phyloP scores from a whole-genome alignment of 1,284 basidiomycete genomes.

The Earliella scabrosa region DNA sequence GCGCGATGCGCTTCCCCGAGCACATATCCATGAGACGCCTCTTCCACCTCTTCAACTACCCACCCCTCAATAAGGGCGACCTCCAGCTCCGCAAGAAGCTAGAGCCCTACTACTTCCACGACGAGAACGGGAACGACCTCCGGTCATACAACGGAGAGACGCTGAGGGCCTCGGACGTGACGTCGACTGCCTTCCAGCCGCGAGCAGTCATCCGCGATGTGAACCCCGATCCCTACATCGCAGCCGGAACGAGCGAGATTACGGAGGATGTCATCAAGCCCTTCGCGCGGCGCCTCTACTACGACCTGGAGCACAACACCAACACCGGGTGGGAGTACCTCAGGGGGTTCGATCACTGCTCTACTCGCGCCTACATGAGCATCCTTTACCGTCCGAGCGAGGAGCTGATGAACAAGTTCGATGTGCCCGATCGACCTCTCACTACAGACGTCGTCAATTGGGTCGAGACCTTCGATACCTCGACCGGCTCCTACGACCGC shows the following conservation, averaged over 20 bases:
- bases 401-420: not conserved
- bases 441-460: constrained; percentile 18
- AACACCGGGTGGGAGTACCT: constrained; percentile 15
- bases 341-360: constrained; percentile 22
- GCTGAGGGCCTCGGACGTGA: constrained; percentile 7
- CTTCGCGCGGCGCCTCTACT: not conserved
- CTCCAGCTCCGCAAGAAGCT: not conserved
- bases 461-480: constrained; percentile 28
- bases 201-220: not conserved
- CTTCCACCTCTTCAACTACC: constrained; percentile 29
- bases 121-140: not conserved
- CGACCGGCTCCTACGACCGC: constrained; percentile 24
- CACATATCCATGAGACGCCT: constrained; percentile 34
- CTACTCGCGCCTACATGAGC: constrained; percentile 25
- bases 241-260: not conserved
- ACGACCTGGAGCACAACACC: not conserved
- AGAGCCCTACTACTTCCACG: not conserved
- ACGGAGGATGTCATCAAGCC: not conserved
- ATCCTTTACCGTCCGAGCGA: not conserved
- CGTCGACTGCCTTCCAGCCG: not conserved
- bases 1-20: constrained; percentile 41
- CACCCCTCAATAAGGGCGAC: not conserved
- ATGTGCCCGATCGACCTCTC: not conserved
- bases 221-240: not conserved
- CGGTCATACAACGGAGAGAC: not conserved